Base-by-base conservation (phyloP, 208 protist genomes). In the Phytomonas sp. region DNA sequence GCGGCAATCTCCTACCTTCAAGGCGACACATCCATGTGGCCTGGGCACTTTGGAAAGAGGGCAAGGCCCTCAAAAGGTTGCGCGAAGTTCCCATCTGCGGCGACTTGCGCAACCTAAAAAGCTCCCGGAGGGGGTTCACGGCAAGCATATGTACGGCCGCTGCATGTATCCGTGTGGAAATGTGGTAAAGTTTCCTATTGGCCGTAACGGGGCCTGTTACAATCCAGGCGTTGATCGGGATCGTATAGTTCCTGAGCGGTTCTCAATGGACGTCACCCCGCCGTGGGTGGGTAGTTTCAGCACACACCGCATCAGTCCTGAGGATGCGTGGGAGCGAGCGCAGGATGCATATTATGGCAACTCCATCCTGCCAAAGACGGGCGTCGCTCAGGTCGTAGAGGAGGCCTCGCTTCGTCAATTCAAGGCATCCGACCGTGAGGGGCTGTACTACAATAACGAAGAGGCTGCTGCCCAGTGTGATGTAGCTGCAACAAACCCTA, bases 191-290 rank as follows among this genome's bases (percentile, higher is more conserved):
- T 49, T 49, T 49, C 67, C 71, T 61, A 37, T 69, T 26, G 86
- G 89, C 8, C 82, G 89, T 64, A 80, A 76, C 68, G 79, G 76
- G 26, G 76, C 72, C 5, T 37, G 66, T 16, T 94, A 94, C 78
- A 80, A 52, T 19, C 83, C 89, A 1, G 86, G 89, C 30, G 78
- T 92, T n/a, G 89, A 94, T 72, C 89, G 89, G 37, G 80, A 94
- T 68, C 89, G 89, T 61, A 75, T 89, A 36, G 81, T 94, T n/a
- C 89, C 89, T 8, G 49, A 37, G 23, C 77, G 80, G 1, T 84
- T 79, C 0, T 49, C 60, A 63, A 40, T 84, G 23, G 10, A 71
- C 5, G 42, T 78, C 42, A 60, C 63, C 29, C 83, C 76, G 34
- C 86, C 87, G 63, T 93, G 87, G 87, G 67, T 82, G 0, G 79